Conservation (phyloP, 306 rosid genomes). For the Prunus campanulata region DNA sequence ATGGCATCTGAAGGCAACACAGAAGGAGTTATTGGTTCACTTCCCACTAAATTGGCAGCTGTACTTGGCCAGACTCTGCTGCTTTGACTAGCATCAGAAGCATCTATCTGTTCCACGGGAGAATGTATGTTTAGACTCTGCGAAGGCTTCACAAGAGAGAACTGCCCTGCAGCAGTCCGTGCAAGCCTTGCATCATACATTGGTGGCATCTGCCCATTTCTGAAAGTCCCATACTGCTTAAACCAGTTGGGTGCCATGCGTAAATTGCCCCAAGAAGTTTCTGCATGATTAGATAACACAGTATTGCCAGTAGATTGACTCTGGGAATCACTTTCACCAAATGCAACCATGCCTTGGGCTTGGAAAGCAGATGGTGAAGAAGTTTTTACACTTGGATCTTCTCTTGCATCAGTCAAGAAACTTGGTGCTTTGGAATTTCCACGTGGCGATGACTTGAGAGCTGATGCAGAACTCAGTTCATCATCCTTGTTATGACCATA, state of each 20-base stretch:
- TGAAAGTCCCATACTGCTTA: constrained; percentile 31
- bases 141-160: constrained; percentile 34
- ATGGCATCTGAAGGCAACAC: constrained; percentile 23
- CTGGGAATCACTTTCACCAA: constrained; percentile 29
- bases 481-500: constrained; percentile 25
- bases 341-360: constrained; percentile 29
- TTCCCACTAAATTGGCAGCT: constrained; percentile 19
- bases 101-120: constrained; percentile 26
- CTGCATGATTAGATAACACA: constrained; percentile 23
- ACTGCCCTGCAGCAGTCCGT: constrained; percentile 27
- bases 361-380: constrained; percentile 25
- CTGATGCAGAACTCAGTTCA: constrained; percentile 29
- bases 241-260: constrained; percentile 37
- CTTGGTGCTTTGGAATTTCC: constrained; percentile 25
- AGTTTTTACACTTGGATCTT: constrained; percentile 24
- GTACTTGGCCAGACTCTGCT: constrained; percentile 34
- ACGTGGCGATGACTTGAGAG: constrained; percentile 15
- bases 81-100: constrained; percentile 31
- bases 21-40: constrained; percentile 27
- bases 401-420: constrained; percentile 36
- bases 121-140: constrained; percentile 30
- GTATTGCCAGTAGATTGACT: constrained; percentile 30
- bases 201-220: constrained; percentile 41
- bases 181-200: constrained; percentile 29
- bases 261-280: constrained; percentile 28